Evolutionary conservation across 805 yeast species (phyloP), one percentile per base, ranked within the genome.

Genomic region (Candida arabinofermentans): DNA sequence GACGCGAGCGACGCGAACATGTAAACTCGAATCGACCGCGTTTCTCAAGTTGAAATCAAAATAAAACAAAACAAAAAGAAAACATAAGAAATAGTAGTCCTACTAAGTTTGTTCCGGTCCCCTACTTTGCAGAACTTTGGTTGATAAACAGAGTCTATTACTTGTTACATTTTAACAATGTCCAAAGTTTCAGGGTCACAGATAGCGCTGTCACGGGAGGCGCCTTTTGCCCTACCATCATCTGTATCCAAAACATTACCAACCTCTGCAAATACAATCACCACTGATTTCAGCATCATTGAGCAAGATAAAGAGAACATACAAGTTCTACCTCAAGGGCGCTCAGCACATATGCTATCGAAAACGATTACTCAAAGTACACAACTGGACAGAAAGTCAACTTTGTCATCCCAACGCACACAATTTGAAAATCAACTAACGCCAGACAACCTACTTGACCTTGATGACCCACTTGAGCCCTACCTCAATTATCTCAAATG

Each of bases 381-480:
- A 32, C 33, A 33, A 27, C 9, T 13, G 8, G 52, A 41, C 2
- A 41, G 45, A 8, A 38, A 43, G 17, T 40, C 39, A 3, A 31
- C 37, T 8, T 39, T 53, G 24, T 32, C 24, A 12, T 50, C 57
- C 8, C 71, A 77, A 50, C 58, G 82, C 35, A 58, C 64, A 9
- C 55, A 57, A 29, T 72, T 74, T 47, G 95, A 86, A 54, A 52
- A 54, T 2, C 62, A 59, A n/a, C 55, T 89, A 12, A 56, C 57
- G 8, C 67, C 58, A 0, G 43, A 46, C 3, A 14, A 67, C 2
- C 47, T 78, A 7, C 83, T 78, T 4, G 87, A 81, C 13, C 59
- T 79, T 32, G 96, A 89, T 63, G 96, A 90, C 59, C 96, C 96
- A 0, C 58, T 89, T 18, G 87, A 85, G 47, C 76, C 80, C 1